Base-by-base conservation (phyloP, 805 yeast species). In the Komagataella pastoris region DNA sequence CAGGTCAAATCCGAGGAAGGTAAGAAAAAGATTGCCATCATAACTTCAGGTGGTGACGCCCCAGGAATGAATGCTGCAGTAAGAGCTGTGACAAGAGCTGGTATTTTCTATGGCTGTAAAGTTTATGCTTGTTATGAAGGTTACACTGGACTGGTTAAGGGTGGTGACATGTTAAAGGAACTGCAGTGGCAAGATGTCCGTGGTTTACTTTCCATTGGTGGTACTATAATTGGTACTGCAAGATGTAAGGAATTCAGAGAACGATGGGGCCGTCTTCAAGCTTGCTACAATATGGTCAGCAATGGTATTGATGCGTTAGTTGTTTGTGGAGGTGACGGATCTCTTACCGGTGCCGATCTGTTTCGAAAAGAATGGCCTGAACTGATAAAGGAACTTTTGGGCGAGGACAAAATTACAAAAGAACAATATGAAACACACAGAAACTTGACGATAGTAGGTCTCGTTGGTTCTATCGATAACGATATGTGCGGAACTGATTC, bases 401-500 rank as follows among this genome's bases (percentile, higher is more conserved):
- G 62, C 1, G 68, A 64, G 1, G 73, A 74, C 1, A 65, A 66
- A 55, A 71, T 84, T 50, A 65, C 85, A 3, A 47, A 57, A 17
- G 71, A 71, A 47, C 74, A 80, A 60, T 71, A 62, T 50, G 69
- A 66, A 2, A 73, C 70, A 18, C 74, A 80, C 65, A 67, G 71
- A 58, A 77, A 78, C 58, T 74, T 85, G 60, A 83, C 79, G 56
- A 82, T 85, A 55, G 81, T 81, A 58, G 91, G 91, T 54, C 72
- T 81, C 18, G 90, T 85, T 50, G 91, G 91, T 10, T 83, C 89
- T n/a, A 85, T 85, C 57, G 91, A 85, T 64, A 85, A 85, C 61
- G 91, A 85, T 64, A 84, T 85, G 90, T 74, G 88, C n/a, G 70
- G 79, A n/a, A 85, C 90, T 2, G 90, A 85, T 63, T 83, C 88